These are phyloP conservation scores for Trichoderma reesei DNA, from an alignment of 495 filamentous ascomycete genomes.

Conservation along the genomic window DNA sequence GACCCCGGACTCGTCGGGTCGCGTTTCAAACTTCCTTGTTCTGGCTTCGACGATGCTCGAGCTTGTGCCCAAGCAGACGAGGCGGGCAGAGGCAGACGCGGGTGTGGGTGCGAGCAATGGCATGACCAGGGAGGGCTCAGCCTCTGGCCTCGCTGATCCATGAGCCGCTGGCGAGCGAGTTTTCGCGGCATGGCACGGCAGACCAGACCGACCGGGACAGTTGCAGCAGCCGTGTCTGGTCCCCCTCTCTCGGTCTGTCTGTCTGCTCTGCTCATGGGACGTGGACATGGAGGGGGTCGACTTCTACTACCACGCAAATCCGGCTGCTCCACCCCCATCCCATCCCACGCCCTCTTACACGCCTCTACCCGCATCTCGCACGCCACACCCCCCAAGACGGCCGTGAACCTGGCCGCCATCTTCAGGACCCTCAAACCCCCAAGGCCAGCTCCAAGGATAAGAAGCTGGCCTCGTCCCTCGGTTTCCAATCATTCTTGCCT, in stretches of 20 bases:
- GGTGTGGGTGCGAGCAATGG: background rate
- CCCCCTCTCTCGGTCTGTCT: too few relatives aligned
- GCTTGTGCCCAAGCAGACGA: background rate
- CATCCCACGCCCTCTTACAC: background rate
- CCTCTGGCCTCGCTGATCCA: constrained; percentile 6
- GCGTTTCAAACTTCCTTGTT: background rate
- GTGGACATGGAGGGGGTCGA: too few relatives aligned
- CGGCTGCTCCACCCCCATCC: background rate
- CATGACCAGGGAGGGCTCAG: too few relatives aligned
- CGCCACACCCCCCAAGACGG: background rate
- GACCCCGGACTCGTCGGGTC: background rate
- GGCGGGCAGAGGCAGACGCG: background rate
- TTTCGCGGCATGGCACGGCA: background rate
- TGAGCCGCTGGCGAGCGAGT: background rate
- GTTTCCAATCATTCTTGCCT: constrained; percentile 24
- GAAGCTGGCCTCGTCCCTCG: constrained; percentile 23
- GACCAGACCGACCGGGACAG: background rate
- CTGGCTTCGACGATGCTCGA: too few relatives aligned
- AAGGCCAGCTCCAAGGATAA: constrained; percentile 20
- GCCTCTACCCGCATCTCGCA: background rate
- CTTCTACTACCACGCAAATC: background rate
- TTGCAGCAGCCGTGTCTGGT: background rate
- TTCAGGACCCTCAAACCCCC: background rate
- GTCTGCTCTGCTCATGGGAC: too few relatives aligned
- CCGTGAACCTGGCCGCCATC: background rate